These are phyloP conservation scores for Cystofilobasidium capitatum DNA, from an alignment of 768 basidiomycete species.

Conservation along the genomic window DNA sequence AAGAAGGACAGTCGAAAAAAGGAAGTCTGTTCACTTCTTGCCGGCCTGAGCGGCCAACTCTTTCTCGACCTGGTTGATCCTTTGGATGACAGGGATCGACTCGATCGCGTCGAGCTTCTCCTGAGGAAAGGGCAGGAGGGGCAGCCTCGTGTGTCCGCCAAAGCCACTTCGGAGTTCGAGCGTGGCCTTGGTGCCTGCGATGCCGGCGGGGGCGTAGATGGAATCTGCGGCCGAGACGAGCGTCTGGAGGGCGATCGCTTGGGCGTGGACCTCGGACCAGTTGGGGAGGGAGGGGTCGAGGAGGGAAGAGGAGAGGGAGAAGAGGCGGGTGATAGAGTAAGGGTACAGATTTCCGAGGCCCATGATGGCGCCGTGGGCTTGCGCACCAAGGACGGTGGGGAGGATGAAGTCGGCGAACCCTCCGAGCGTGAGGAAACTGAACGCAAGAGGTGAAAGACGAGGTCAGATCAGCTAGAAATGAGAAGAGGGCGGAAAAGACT, in stretches of 20 bases:
- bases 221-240: slow-evolving; percentile 71
- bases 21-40: too few relatives aligned
- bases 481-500: neutral
- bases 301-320: slow-evolving; percentile 53
- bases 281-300: slow-evolving; percentile 42
- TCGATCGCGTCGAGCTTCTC: slow-evolving; percentile 55
- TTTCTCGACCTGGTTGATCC: slow-evolving; percentile 55
- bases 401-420: slow-evolving; percentile 77
- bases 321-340: slow-evolving; percentile 54
- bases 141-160: slow-evolving; percentile 67
- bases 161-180: slow-evolving; percentile 63
- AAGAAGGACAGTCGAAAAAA: too few relatives aligned
- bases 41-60: slow-evolving; percentile 29
- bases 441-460: neutral
- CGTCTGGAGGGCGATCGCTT: slow-evolving; percentile 67
- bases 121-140: slow-evolving; percentile 57
- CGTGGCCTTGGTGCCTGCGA: slow-evolving; percentile 74
- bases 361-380: slow-evolving; percentile 77
- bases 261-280: slow-evolving; percentile 46
- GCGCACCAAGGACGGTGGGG: slow-evolving; percentile 57
- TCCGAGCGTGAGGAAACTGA: slow-evolving; percentile 66
- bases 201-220: slow-evolving; percentile 63
- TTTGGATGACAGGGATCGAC: slow-evolving; percentile 61
- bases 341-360: slow-evolving; percentile 54
- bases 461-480: neutral